Evolutionary conservation across 345 rosid species (phyloP).

Genomic region (Corchorus olitorius): DNA sequence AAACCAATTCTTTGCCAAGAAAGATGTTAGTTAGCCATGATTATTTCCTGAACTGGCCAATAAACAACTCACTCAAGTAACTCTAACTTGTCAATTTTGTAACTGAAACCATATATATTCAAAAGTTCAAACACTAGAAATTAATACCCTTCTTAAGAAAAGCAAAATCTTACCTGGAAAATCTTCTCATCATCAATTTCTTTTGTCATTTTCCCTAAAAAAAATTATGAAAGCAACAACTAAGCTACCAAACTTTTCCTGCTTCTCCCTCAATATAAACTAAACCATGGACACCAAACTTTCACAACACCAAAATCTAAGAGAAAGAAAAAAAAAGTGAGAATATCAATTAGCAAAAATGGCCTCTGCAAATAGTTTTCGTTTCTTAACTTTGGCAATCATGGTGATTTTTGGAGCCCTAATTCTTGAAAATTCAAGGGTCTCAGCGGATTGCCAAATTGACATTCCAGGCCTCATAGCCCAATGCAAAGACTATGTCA

Average conservation of each 20-base stretch:
- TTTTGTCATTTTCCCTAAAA: neutral
- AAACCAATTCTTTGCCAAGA: no score
- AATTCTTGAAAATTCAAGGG: neutral
- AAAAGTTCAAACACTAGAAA: no score
- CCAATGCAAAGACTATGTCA: slow-evolving; percentile 26
- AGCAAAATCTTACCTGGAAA: no score
- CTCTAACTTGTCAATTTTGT: no score
- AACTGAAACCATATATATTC: no score
- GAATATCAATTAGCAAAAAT: neutral
- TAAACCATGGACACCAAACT: neutral
- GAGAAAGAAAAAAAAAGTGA: neutral
- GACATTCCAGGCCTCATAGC: slow-evolving; percentile 5
- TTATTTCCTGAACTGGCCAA: no score
- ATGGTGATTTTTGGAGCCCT: neutral
- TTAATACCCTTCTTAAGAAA: neutral
- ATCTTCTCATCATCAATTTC: neutral
- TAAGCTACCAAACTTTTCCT: neutral
- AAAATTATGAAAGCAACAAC: neutral
- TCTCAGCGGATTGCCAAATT: neutral
- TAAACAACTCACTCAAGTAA: no score
- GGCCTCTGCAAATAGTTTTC: neutral
- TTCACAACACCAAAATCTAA: neutral
- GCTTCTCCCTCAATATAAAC: neutral
- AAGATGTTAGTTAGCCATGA: no score
- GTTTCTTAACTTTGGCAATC: neutral